Conservation (phyloP, 352 stramenopile genomes). For the Globisporangium viniferum region DNA sequence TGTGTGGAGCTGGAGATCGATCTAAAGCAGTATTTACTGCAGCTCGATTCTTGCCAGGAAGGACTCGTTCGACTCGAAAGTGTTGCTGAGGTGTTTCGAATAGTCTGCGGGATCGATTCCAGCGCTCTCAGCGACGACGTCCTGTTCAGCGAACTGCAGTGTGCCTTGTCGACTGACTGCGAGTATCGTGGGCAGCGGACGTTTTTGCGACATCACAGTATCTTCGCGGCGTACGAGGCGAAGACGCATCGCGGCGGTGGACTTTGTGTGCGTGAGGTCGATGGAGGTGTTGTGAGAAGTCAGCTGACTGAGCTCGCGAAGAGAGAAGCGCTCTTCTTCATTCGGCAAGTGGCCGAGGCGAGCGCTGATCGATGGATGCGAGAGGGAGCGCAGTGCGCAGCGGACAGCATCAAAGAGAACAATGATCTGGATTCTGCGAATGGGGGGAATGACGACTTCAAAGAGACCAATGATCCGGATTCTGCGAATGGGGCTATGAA, state of each 20-base stretch:
- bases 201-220: constrained; percentile 23
- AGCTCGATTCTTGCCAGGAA: constrained; percentile 26
- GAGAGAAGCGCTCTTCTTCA: background rate
- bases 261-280: constrained; percentile 8
- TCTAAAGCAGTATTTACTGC: constrained; percentile 20
- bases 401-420: background rate
- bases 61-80: constrained; percentile 27
- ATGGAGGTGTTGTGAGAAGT: constrained; percentile 18
- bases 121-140: constrained; percentile 7
- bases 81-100: constrained; percentile 23
- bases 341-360: constrained; percentile 9
- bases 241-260: constrained; percentile 12
- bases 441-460: background rate
- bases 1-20: constrained; percentile 29
- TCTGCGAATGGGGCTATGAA: background rate
- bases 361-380: constrained; percentile 23
- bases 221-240: constrained; percentile 20
- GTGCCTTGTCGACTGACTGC: constrained; percentile 18
- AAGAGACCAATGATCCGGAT: too few relatives aligned
- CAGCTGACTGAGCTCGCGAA: constrained; percentile 25
- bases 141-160: constrained; percentile 14
- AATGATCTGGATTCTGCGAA: background rate
- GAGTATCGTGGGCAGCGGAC: constrained; percentile 13
- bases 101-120: constrained; percentile 22
- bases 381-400: constrained; percentile 18